Base-by-base conservation (phyloP, 345 rosid species). In the Euphorbia peplus region DNA sequence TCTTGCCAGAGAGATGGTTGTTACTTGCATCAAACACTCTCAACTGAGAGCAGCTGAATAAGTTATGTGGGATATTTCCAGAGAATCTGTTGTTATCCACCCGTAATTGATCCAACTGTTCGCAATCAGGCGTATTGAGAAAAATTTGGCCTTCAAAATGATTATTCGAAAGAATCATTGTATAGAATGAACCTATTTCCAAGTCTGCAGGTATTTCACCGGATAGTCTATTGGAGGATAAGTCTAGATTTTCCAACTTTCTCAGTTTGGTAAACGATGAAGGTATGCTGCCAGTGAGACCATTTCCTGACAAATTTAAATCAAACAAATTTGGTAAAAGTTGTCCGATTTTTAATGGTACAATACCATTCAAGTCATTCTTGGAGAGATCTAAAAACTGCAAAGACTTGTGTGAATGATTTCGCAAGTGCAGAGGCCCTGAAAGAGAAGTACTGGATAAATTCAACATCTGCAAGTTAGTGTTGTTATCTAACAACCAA, bases 401-500 rank as follows among this genome's bases (percentile, higher is more conserved):
- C 42, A 60, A 18, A 30, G 32, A 15, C 46, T 15, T 60, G 9
- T 32, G 5, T 25, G 42, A 16, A 32, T 30, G 7, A 32, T 1
- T 32, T 32, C 44, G 25, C n/a, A 60, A 32, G 4, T 60, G 24
- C 0, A 60, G 9, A 60, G 46, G 25, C 5, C 46, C 63, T 18
- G 63, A 32, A n/a, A 60, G 46, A 32, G 63, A 60, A 60, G 21
- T 30, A 8, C 30, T 60, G 63, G 24, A 14, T 60, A 60, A 16
- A 11, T 3, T 15, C 37, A 60, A 25, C 1, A 0, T 1, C 16
- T 7, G 2, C 19, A 60, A 12, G 16, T 60, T 60, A 16, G 63
- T 60, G 63, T 60, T 60, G 24, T 60, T 60, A 0, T 7, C 14
- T 32, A 60, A 8, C 46, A 60, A 60, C 63, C 63, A 60, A 19